Conservation (phyloP, 371 early-diverging fungal species). For the Rhizopus arrhizus region DNA sequence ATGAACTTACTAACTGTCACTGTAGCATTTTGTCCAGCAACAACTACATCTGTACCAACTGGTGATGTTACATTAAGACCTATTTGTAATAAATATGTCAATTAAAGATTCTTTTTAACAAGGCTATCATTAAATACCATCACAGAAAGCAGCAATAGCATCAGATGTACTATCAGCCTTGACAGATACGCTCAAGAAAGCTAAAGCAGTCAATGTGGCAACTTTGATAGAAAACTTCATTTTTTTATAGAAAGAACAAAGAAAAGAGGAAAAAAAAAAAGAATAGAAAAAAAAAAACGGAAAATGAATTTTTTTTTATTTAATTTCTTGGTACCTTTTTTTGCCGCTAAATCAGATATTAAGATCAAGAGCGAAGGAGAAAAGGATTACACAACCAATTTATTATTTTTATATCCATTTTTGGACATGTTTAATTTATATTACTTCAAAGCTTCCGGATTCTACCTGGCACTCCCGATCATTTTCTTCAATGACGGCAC, state of each 20-base stretch:
- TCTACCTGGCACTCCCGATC: constrained; percentile 16
- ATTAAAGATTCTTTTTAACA: background rate
- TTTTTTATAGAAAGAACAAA: constrained; percentile 12
- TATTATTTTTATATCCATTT: background rate
- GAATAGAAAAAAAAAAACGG: background rate
- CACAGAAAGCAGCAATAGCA: constrained; percentile 43
- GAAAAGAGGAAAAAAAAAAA: constrained; percentile 5
- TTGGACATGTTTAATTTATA: background rate
- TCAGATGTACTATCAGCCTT: constrained; percentile 45
- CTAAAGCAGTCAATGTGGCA: constrained; percentile 33
- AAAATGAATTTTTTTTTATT: background rate
- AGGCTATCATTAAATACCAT: constrained; percentile 26
- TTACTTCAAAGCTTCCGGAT: constrained; percentile 21
- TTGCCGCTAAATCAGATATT: constrained; percentile 12
- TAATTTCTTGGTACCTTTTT: background rate
- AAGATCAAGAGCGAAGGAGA: background rate
- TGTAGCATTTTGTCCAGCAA: constrained; percentile 28
- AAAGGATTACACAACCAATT: constrained; percentile 1
- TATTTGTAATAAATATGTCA: constrained; percentile 11
- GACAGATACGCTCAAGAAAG: constrained; percentile 25
- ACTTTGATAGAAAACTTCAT: constrained; percentile 54
- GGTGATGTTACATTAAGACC: constrained; percentile 31
- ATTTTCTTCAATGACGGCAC: constrained; percentile 15
- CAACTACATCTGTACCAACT: constrained; percentile 11
- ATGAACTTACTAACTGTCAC: constrained; percentile 36